Evolutionary conservation across 2,329 filamentous ascomycete species (phyloP), one percentile per base, ranked within the genome.

Genomic region (Cytospora leucostoma): DNA sequence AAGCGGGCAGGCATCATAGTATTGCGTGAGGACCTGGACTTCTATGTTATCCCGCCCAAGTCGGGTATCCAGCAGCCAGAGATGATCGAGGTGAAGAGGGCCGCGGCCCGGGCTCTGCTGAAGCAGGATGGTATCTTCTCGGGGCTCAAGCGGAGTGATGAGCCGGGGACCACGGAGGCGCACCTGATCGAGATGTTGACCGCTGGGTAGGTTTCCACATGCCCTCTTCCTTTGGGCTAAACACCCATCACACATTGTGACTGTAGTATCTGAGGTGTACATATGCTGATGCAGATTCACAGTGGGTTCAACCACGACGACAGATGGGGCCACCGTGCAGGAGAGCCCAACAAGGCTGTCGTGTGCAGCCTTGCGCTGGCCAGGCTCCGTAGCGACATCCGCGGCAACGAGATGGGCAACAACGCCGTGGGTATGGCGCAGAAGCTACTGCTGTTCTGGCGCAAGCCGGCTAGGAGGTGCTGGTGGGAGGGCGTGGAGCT

Each of bases 151-250:
- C 92, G 94, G 74, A 98, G 94, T 71, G 93, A 99, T 70, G 95
- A 99, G 77, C 89, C 91, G 19, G 95, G 95, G 21, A 97, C 94
- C 19, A 99, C 95, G 0, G 95, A 99, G 77, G 95, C 97, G 70
- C 95, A 99, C 80, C 82, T 99, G 47, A 99, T 99, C 72, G 95
- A 99, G 80, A 99, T 99, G 95, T 79, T 99, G 77, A 99, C 95
- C 61, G 95, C 95, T 73, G 95, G 94, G 94, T 98, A 82, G 78
- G 89, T 80, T 34, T 53, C 49, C 51, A 61, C 32, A 44, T 35
- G 56, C 33, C 50, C 27, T 4, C 33, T 17, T 34, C 56, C 58
- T 21, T 33, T 33, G n/a, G 35, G 33, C 32, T 34, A 47, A n/a
- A 37, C 27, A 10, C 32, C 21, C 12, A 34, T 59, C 55, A 19